Evolutionary conservation across 116 monocot genomes (phyloP), one percentile per base, ranked within the genome.

Genomic region (Dioscorea cayenensis): DNA sequence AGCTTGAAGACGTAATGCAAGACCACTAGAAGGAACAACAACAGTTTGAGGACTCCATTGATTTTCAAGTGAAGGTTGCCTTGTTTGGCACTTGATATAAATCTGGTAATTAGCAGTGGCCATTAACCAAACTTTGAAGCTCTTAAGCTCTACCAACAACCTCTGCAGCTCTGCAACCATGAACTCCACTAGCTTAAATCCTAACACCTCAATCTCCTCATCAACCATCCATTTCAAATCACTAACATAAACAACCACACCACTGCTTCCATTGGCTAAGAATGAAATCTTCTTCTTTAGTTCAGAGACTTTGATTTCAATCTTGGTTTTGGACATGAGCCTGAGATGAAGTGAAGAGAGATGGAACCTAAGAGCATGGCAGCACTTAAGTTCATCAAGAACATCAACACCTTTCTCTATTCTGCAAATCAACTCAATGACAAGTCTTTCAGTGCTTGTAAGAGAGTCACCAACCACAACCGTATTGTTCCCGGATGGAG

Each of bases 11-110:
- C 85, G 84, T 52, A 93, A 72, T 38, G 81, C 71, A 71, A 90
- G 86, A 20, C 97, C 93, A 72, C 82, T 88, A 14, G 90, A 85
- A 27, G 97, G 97, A 72, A 93, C 97, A 65, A 78, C 69, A 59
- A 97, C 88, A 25, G 93, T 81, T 58, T 97, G 93, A 49, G 93
- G 84, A 35, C 55, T 84, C 97, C 97, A 97, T 67, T 84, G 83
- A 32, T 63, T 43, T 77, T 93, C 93, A 55, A 97, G 82, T 17
- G 72, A 75, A 23, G 90, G 93, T 48, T 85, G 82, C 79, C 71
- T 82, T 79, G 75, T 72, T 79, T 90, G 82, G 76, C 90, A 88
- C 68, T 72, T 87, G 88, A 93, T 87, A 81, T 90, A 90, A 29
- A 84, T 97, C 74, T 90, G 84, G 72, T 86, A 93, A 49, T 77